phyloP scores from a whole-genome alignment of 768 basidiomycete species.

The Obba rivulosa region DNA sequence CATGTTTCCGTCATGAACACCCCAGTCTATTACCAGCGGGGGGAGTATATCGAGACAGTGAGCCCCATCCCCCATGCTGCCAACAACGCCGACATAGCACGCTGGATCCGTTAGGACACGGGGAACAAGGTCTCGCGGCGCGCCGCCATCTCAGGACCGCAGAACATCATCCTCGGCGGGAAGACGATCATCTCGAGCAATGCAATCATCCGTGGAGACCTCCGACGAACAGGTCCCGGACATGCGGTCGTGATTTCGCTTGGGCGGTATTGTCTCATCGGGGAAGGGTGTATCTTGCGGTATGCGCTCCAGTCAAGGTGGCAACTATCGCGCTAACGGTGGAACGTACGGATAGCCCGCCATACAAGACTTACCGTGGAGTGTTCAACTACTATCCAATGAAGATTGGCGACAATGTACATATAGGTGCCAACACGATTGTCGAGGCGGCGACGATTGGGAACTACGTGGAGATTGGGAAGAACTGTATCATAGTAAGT shows the following conservation, averaged over 20 bases:
- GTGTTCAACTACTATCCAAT: conserved; percentile 97
- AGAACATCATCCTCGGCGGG: conserved; percentile 95
- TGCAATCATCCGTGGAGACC: conserved; percentile 90
- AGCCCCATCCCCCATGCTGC: neutral
- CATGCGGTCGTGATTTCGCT: conserved; percentile 92
- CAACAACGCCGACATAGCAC: neutral
- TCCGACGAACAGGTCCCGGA: conserved; percentile 82
- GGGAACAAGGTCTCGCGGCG: conserved; percentile 94
- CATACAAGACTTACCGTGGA: conserved; percentile 85
- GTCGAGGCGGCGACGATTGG: conserved; percentile 96
- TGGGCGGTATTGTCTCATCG: conserved; percentile 89
- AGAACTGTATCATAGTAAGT: conserved; percentile 89
- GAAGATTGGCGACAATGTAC: conserved; percentile 94
- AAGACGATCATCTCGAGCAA: conserved; percentile 92
- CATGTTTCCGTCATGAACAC: conserved; percentile 46
- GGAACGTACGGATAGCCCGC: conserved; percentile 47
- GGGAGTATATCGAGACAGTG: conserved; percentile 85
- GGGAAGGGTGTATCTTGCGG: conserved; percentile 88
- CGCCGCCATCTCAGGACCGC: conserved; percentile 87
- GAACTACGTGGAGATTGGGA: conserved; percentile 90
- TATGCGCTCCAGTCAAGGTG: conserved; percentile 23
- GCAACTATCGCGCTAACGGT: neutral
- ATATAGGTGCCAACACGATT: conserved; percentile 84
- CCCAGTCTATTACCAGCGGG: conserved; percentile 72
- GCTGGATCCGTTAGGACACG: conserved; percentile 64